Evolutionary conservation across 352 stramenopile genomes (phyloP), one percentile per base, ranked within the genome.

Genomic region (Globisporangium heterothallicum): DNA sequence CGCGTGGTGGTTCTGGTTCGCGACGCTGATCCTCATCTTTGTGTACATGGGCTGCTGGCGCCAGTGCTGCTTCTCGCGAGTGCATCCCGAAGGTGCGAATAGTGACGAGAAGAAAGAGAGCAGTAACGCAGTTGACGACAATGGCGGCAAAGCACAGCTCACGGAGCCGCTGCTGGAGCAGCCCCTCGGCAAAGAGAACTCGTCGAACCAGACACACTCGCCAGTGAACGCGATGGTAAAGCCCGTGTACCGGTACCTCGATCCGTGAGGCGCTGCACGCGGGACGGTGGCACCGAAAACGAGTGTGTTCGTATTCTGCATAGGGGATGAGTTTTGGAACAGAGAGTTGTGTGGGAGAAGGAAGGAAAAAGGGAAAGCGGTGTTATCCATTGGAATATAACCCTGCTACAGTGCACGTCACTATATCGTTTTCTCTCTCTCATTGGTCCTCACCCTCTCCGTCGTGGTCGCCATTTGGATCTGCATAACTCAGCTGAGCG

Each of bases 1-100:
- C 24, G 57, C 73, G 34, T 86, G 74, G 72, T 89, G 78, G 78
- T 73, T 87, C 59, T 89, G 79, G 70, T 76, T 87, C 55, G 70
- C 56, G 29, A 34, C 83, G 46, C 59, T 87, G 40, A 40, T 86
- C 22, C 55, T 83, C 50, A 54, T 56, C 14, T 55, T 67, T 25
- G 49, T 44, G 49, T 55, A 69, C 40, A 49, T 72, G 6, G 63
- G 70, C 9, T 79, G 66, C 40, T 74, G 58, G 4, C 49, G 41
- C n/a, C 18, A 63, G 19, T 68, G 58, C 54, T 70, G 61, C 48
- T 46, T 48, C 24, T 59, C 27, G 9, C 26, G 25, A 14, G 50
- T 45, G 22, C 50, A 41, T n/a, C 10, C 12, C 32, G 12, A 18
- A 38, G 32, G n/a, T 44, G 36, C 16, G 5, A 29, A 21, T 25